Percentiles rank a stretch among this genome's conserved stretches.
Evolutionary conservation across 306 rosid genomes (phyloP).

Genomic region (Luffa acutangula): DNA sequence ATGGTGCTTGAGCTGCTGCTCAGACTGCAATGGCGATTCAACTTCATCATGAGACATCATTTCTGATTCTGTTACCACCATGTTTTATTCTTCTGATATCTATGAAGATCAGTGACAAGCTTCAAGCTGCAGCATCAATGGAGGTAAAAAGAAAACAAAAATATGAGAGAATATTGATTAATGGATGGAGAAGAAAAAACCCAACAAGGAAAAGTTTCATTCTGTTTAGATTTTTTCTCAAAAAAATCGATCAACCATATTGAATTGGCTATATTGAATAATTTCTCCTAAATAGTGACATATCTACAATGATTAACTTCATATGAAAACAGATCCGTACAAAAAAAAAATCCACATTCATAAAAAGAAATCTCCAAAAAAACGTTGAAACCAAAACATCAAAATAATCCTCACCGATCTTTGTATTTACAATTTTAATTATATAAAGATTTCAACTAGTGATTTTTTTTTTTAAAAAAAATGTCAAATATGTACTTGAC

Average conservation of each 20-base stretch:
- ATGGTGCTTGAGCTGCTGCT: conserved; percentile 20
- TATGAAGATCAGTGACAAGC: neutral
- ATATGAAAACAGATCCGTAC: no score
- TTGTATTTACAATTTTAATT: no score
- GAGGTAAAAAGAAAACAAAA: neutral
- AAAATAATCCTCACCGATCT: neutral
- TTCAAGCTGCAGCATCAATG: neutral
- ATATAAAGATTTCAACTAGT: neutral
- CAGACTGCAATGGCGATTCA: conserved; percentile 25
- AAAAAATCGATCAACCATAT: no score
- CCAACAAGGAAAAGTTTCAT: neutral
- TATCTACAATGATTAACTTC: no score
- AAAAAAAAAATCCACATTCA: no score
- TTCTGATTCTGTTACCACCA: conserved; percentile 39
- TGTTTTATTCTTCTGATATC: neutral
- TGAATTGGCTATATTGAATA: no score
- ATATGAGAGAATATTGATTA: neutral
- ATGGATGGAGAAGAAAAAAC: neutral
- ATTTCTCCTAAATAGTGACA: no score
- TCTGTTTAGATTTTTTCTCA: neutral
- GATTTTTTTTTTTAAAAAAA: neutral
- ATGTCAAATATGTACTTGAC: neutral
- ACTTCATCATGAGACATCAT: conserved; percentile 31
- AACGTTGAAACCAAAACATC: neutral
- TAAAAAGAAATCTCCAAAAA: neutral